Evolutionary conservation across 2,329 filamentous ascomycete species (phyloP).

Genomic region (Xylariaceae sp.): DNA sequence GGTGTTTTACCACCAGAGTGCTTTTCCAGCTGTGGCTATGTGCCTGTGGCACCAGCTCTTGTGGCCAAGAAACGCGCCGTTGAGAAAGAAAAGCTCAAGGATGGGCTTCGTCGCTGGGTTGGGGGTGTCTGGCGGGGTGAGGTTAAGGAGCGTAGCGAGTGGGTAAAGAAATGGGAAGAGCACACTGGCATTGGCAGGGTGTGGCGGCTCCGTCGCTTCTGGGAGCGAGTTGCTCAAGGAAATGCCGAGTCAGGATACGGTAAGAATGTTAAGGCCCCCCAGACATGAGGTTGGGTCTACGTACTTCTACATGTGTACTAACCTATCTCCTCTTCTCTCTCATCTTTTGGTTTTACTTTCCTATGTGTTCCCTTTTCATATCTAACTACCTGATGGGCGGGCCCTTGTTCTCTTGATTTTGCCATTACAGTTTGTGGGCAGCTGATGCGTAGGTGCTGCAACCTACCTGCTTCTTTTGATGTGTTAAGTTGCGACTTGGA

Average conservation of each 20-base stretch:
- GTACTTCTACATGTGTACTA: not conserved
- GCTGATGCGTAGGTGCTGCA: not conserved
- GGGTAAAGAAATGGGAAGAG: conserved; percentile 45
- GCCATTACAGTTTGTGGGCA: conserved; percentile 8
- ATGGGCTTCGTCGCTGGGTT: conserved; percentile 60
- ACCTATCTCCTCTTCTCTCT: not conserved
- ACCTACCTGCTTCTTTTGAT: not conserved
- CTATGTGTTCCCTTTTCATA: not conserved
- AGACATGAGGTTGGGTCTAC: not conserved
- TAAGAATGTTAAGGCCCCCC: not conserved
- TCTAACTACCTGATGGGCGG: not conserved
- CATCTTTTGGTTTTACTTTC: not conserved
- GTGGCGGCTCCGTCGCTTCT: conserved; percentile 58
- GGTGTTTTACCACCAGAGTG: conserved; percentile 59
- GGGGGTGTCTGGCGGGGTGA: conserved; percentile 52
- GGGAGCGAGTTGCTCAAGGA: conserved; percentile 54
- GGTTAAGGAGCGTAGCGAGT: conserved; percentile 46
- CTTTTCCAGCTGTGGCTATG: conserved; percentile 40
- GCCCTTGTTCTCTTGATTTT: not conserved
- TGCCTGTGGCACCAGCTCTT: conserved; percentile 52
- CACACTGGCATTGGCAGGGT: conserved; percentile 50
- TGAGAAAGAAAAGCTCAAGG: conserved; percentile 63
- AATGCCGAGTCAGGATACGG: not conserved
- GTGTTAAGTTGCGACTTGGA: not conserved
- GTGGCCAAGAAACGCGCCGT: conserved; percentile 58